Base-by-base conservation (phyloP, 2,329 filamentous ascomycete species). In the Annulohypoxylon truncatum region DNA sequence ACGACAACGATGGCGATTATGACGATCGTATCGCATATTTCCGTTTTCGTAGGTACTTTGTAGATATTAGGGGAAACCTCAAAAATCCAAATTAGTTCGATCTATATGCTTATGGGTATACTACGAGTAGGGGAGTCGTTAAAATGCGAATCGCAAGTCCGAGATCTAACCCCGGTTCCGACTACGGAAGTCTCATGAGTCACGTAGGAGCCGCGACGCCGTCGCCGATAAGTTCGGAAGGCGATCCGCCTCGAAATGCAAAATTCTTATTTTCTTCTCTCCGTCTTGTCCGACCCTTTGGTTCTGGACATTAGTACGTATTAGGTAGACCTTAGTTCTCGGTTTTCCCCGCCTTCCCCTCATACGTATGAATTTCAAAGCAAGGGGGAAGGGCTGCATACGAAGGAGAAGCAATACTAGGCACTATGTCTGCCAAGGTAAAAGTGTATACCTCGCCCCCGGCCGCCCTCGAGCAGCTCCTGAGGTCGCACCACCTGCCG, bases 401-500 rank as follows among this genome's bases (percentile, higher is more conserved):
- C n/a, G n/a, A n/a, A n/a, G n/a, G n/a, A n/a, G n/a, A n/a, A n/a
- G n/a, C n/a, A n/a, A n/a, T n/a, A n/a, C n/a, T n/a, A n/a, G 3
- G 51, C 33, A 48, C 22, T 28, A 71, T 56, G 66, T 12, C 64
- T 2, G 20, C 40, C 20, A 56, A 64, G 46, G 71, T 76, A 20
- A 47, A 57, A 3, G 68, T 76, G n/a, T 79, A 78, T 55, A 68
- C 72, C 3, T 47, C 68, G 3, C 74, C 77, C 4, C 76, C 81
- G 0, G 67, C 61, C 9, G 68, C 67, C 65, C 77, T 90, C 42
- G 73, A 87, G n/a, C 59, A 70, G 2, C 81, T 85, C 10, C 82
- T 92, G 0, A 72, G 77, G 15, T 31, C 59, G 24, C 72, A 76
- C 2, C 81, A 86, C 31, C 78, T 90, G 7, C 90, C 90, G 0